Evolutionary conservation across 306 rosid genomes (phyloP).

Genomic region (Bauhinia variegata): DNA sequence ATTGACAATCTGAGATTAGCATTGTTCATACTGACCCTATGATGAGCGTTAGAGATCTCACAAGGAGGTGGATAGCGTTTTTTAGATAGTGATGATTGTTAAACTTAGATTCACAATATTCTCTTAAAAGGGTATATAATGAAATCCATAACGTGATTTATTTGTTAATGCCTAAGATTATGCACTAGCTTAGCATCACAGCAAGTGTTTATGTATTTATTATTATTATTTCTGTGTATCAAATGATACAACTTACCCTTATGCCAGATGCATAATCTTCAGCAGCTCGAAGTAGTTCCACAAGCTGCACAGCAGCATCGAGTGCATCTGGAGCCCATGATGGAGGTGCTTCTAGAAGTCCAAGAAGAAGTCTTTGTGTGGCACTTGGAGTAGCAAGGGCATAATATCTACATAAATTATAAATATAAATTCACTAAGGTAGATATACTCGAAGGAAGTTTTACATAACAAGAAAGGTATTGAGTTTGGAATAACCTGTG

Average conservation of each 20-base stretch:
- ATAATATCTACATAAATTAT: slow-evolving; percentile 70
- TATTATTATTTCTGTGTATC: slow-evolving; percentile 22
- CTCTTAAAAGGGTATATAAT: slow-evolving; percentile 13
- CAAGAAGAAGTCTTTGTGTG: slow-evolving; percentile 97
- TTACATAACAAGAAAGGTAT: slow-evolving; percentile 14
- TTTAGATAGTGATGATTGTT: background rate
- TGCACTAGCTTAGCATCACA: slow-evolving; percentile 21
- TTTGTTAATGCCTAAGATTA: slow-evolving; percentile 10
- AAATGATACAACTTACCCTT: slow-evolving; percentile 69
- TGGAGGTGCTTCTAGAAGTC: slow-evolving; percentile 98
- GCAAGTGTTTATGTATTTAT: background rate
- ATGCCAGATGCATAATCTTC: slow-evolving; percentile 98
- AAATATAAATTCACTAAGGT: slow-evolving; percentile 7
- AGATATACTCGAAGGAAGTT: slow-evolving; percentile 22
- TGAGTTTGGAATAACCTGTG: slow-evolving; percentile 68
- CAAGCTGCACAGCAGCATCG: slow-evolving; percentile 98
- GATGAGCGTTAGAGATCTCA: background rate
- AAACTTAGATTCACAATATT: slow-evolving; percentile 11
- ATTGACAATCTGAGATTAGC: slow-evolving; percentile 4
- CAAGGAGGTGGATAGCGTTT: too few relatives aligned
- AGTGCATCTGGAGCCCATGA: slow-evolving; percentile 99
- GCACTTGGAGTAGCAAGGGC: slow-evolving; percentile 99
- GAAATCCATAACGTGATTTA: background rate
- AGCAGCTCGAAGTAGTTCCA: slow-evolving; percentile 98
- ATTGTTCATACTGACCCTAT: background rate